A percentile compares a stretch with the other conserved stretches of the same genome.
Conservation (phyloP, 257 asterid genomes). For the Vinca minor region DNA sequence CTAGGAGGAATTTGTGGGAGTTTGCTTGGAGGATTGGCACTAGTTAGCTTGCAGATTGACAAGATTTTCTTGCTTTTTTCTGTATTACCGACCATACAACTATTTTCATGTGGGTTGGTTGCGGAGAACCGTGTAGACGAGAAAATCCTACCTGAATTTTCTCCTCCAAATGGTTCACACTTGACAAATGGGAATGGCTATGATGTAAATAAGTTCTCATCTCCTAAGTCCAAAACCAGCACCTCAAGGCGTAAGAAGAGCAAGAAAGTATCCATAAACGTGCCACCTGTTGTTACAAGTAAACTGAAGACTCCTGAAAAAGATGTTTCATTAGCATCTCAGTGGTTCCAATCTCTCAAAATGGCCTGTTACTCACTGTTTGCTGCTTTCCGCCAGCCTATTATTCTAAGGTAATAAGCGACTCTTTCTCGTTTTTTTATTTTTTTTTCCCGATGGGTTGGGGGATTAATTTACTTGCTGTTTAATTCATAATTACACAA, state of each 20-base stretch:
- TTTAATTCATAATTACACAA: neutral
- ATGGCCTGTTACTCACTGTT: constrained; percentile 53
- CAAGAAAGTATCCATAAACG: constrained; percentile 37
- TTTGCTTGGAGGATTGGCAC: constrained; percentile 82
- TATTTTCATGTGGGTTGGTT: constrained; percentile 70
- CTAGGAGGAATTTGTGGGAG: constrained; percentile 93
- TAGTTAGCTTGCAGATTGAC: constrained; percentile 45
- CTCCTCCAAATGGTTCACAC: constrained; percentile 38
- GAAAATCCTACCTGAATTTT: constrained; percentile 26
- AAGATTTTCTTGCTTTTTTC: constrained; percentile 65
- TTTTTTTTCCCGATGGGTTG: neutral
- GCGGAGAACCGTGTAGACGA: constrained; percentile 44
- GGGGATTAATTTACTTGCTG: neutral
- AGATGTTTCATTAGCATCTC: constrained; percentile 32
- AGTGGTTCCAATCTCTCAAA: constrained; percentile 57
- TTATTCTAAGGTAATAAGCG: constrained; percentile 61
- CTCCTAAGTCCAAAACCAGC: constrained; percentile 28
- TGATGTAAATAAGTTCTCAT: constrained; percentile 28
- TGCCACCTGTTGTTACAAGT: constrained; percentile 12
- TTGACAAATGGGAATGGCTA: constrained; percentile 20
- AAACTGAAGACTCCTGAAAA: constrained; percentile 27
- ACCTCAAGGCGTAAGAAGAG: constrained; percentile 56
- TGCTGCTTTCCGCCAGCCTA: constrained; percentile 73
- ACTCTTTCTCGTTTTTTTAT: neutral
- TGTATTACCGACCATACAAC: constrained; percentile 64